Evolutionary conservation across 177 flowering plant species (phyloP).

Genomic region (Telopea speciosissima): DNA sequence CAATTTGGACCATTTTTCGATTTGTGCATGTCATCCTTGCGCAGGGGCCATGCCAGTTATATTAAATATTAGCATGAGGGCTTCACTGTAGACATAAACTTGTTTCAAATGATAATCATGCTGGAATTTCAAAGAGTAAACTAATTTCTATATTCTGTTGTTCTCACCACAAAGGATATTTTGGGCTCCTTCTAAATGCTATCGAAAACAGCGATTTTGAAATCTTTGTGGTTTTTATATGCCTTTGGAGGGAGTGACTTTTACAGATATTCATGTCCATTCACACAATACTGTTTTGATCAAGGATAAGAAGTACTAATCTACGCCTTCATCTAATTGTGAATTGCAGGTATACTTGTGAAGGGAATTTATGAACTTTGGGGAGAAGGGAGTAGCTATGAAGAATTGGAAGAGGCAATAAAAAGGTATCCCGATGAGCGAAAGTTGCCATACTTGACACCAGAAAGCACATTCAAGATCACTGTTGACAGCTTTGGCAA

Average conservation of each 20-base stretch:
- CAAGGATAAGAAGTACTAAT: not conserved
- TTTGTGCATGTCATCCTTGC: too few species aligned
- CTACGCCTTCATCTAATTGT: not conserved
- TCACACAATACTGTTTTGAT: not conserved
- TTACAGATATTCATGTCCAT: not conserved
- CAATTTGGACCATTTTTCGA: too few species aligned
- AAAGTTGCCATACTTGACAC: conserved; percentile 64
- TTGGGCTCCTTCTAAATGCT: not conserved
- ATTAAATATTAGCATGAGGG: not conserved
- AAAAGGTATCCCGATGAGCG: conserved; percentile 65
- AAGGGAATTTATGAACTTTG: conserved; percentile 97
- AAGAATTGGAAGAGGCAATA: conserved; percentile 74
- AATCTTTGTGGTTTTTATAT: not conserved
- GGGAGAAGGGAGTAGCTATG: conserved; percentile 85
- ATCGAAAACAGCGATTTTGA: not conserved
- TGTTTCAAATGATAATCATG: too few species aligned
- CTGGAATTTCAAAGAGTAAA: not conserved
- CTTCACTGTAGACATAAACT: not conserved
- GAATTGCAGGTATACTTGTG: conserved; percentile 70
- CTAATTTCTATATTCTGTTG: not conserved
- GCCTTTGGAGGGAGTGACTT: not conserved
- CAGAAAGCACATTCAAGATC: conserved; percentile 71
- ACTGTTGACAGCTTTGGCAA: conserved; percentile 83
- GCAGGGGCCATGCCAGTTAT: conserved; percentile 80
- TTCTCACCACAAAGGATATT: too few species aligned